Evolutionary conservation across 345 rosid species (phyloP).

Genomic region (Eutrema heterophyllum): DNA sequence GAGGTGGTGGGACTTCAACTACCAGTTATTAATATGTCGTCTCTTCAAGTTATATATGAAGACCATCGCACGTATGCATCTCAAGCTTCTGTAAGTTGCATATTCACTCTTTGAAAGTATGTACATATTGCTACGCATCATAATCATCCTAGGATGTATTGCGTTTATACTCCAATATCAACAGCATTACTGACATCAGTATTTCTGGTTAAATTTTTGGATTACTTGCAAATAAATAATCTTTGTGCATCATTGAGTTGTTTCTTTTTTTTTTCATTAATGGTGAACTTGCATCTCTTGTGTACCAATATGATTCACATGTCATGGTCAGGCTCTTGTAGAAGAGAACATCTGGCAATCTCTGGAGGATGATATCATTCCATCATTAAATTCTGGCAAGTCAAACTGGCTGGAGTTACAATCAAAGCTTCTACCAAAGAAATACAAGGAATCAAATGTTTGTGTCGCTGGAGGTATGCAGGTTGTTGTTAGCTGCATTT

Average conservation of each 20-base stretch:
- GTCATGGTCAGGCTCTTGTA: conserved; percentile 52
- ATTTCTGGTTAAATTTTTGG: neutral
- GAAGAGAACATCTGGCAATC: conserved; percentile 79
- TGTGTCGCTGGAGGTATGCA: conserved; percentile 98
- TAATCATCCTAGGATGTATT: conserved; percentile 4
- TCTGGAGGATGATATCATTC: conserved; percentile 86
- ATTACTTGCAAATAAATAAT: conserved; percentile 6
- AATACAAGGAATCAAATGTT: conserved; percentile 64
- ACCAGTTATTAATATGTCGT: conserved; percentile 71
- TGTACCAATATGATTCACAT: conserved; percentile 1
- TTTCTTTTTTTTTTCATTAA: neutral
- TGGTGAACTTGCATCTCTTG: conserved; percentile 8
- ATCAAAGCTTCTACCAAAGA: conserved; percentile 65
- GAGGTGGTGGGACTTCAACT: conserved; percentile 71
- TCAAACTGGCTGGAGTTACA: conserved; percentile 95
- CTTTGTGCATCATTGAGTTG: conserved; percentile 4
- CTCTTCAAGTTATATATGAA: conserved; percentile 79
- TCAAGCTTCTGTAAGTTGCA: conserved; percentile 69
- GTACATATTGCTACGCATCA: conserved; percentile 10
- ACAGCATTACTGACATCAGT: conserved; percentile 7
- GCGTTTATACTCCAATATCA: neutral
- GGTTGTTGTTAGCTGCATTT: conserved; percentile 33
- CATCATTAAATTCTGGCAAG: conserved; percentile 63
- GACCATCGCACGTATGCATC: conserved; percentile 95
- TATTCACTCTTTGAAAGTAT: conserved; percentile 2